Evolutionary conservation across 108 stramenopile genomes (phyloP).

Genomic region (Cafeteria roenbergensis): DNA sequence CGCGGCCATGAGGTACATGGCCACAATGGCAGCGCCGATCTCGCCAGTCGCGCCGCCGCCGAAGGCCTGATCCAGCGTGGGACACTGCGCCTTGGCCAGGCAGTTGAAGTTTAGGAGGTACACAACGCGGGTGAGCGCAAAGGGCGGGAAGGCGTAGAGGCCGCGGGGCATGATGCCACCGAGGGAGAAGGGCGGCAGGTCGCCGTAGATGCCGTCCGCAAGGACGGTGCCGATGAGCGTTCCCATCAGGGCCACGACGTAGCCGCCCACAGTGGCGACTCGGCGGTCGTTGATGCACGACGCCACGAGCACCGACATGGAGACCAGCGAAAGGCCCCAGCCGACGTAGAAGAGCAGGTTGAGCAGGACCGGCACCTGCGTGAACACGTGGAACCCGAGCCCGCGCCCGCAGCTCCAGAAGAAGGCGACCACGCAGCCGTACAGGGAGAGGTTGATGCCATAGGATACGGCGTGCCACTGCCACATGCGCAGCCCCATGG

Average conservation of each 20-base stretch:
- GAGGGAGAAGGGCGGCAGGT: conserved; percentile 7
- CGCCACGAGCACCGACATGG: background rate
- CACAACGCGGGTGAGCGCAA: background rate
- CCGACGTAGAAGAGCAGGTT: background rate
- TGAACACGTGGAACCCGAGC: background rate
- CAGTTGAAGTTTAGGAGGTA: conserved; percentile 7
- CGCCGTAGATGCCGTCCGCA: conserved; percentile 5
- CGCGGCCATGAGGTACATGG: background rate
- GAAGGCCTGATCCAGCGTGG: too few species aligned
- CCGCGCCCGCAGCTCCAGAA: background rate
- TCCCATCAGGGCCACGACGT: background rate
- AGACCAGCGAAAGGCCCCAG: conserved; percentile 4
- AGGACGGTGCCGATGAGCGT: background rate
- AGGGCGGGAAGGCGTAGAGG: background rate
- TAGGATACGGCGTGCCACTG: background rate
- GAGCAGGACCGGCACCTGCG: too few species aligned
- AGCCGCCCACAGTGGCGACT: conserved; percentile 1
- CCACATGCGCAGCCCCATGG: background rate
- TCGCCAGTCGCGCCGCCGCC: background rate
- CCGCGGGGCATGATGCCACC: background rate
- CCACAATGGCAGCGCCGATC: background rate
- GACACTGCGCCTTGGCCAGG: background rate
- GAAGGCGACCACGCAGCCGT: background rate
- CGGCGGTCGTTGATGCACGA: background rate
- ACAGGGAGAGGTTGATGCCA: background rate